Evolutionary conservation across 768 basidiomycete genomes (phyloP), one percentile per base, ranked within the genome.

Genomic region (Tylopilus rubrobrunneus): DNA sequence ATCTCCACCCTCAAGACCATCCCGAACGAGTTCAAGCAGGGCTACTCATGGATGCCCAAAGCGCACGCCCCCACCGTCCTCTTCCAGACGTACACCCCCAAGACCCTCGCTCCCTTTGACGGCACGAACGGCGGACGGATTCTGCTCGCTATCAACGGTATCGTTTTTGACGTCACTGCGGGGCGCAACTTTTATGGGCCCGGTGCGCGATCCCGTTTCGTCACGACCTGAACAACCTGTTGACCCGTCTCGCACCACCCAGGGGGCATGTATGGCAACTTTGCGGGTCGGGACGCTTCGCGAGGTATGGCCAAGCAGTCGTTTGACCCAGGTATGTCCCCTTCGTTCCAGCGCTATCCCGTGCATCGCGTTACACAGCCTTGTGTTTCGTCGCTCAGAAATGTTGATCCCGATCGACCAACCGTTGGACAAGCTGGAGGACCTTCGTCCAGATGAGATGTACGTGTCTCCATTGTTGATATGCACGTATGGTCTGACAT

Each of bases 281-380:
- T 99, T 76, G 95, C 97, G 3, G 97, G 96, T 6, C 74, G 95
- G 46, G 96, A 99, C 72, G 96, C 96, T 2, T 95, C 92, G 15
- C 77, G 95, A 36, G 95, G 96, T 5, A 95, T 98, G 90, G 96
- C 96, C 7, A 97, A 95, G 72, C 95, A 98, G 73, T 96, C 93
- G 3, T 98, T 97, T 60, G 95, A 95, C 48, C 29, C 75, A n/a
- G 92, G 94, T 92, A 63, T 49, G 87, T 65, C 7, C 7, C 40
- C n/a, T 21, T n/a, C n/a, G n/a, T n/a, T n/a, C n/a, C n/a, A n/a
- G 6, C 36, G 36, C 21, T 48, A 17, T 23, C 40, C 11, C 17
- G 45, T 23, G 34, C 34, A 34, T 15, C 11, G 34, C 34, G 6
- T 50, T 29, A 55, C 37, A 34, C 27, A 41, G 23, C 44, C 49